Percentiles rank a stretch among this genome's conserved stretches.
Conservation (phyloP, 169 alveolate species). For the Plasmodium relictum region DNA sequence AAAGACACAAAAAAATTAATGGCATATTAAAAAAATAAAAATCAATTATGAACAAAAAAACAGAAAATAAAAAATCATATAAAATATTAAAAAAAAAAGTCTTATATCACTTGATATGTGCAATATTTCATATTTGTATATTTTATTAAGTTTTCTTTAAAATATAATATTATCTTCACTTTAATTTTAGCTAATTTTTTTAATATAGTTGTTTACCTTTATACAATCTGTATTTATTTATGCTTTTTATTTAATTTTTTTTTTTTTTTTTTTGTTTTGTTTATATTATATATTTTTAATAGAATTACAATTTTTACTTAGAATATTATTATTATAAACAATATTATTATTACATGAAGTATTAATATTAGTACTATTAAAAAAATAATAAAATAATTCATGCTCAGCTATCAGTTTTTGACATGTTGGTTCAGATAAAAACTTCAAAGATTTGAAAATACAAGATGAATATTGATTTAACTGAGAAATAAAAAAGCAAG, state of each 20-base stretch:
- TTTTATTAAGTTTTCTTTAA: too few relatives aligned
- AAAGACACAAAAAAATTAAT: too few relatives aligned
- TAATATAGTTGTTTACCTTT: too few relatives aligned
- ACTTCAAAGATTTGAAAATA: constrained; percentile 87
- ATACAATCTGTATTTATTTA: background rate
- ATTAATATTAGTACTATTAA: constrained; percentile 53
- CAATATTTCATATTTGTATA: too few relatives aligned
- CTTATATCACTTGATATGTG: too few relatives aligned
- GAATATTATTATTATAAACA: background rate
- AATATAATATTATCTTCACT: too few relatives aligned
- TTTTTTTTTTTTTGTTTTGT: background rate
- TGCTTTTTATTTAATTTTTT: background rate
- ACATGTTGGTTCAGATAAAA: constrained; percentile 88
- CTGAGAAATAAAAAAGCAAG: constrained; percentile 88
- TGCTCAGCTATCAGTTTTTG: constrained; percentile 87
- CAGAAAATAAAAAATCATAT: too few relatives aligned
- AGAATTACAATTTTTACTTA: constrained; percentile 1
- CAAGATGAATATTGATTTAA: constrained; percentile 83
- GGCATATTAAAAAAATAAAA: too few relatives aligned
- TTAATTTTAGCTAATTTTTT: too few relatives aligned
- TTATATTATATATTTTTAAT: constrained; percentile 2
- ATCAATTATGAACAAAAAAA: too few relatives aligned
- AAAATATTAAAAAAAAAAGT: too few relatives aligned
- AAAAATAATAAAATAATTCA: constrained; percentile 81
- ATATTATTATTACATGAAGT: background rate